Percentiles rank a stretch among this genome's conserved stretches.
These are phyloP conservation scores for Penicillium sp. DNA, from an alignment of 2,329 filamentous ascomycete species.

Conservation along the genomic window DNA sequence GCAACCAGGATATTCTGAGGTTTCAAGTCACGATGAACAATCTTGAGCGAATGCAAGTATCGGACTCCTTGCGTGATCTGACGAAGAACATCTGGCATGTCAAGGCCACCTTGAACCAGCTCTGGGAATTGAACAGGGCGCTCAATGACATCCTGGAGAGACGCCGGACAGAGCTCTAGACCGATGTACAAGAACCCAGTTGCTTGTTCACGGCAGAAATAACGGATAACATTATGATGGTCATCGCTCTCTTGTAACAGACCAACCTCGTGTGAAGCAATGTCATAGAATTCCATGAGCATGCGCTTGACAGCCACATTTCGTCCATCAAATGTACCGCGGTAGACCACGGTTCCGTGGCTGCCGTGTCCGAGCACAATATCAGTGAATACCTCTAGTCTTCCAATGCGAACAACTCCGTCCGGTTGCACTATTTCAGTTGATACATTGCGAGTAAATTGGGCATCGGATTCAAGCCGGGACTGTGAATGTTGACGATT, in stretches of 20 bases:
- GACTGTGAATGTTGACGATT: slow-evolving; percentile 42
- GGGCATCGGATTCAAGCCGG: slow-evolving; percentile 62
- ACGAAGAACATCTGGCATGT: slow-evolving; percentile 76
- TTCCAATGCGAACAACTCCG: slow-evolving; percentile 61
- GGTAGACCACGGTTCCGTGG: slow-evolving; percentile 95
- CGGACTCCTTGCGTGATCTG: slow-evolving; percentile 88
- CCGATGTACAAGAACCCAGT: slow-evolving; percentile 95
- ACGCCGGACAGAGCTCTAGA: slow-evolving; percentile 89
- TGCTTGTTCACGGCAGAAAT: slow-evolving; percentile 87
- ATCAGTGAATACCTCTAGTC: slow-evolving; percentile 60
- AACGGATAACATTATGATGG: slow-evolving; percentile 94
- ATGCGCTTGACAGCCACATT: slow-evolving; percentile 96
- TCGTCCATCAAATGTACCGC: slow-evolving; percentile 89
- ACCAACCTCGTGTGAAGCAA: slow-evolving; percentile 90
- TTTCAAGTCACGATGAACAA: slow-evolving; percentile 96
- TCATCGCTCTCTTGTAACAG: slow-evolving; percentile 90
- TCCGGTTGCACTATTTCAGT: slow-evolving; percentile 60
- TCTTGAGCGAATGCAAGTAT: slow-evolving; percentile 86
- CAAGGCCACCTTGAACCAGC: slow-evolving; percentile 65
- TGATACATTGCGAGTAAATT: slow-evolving; percentile 54
- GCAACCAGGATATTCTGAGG: slow-evolving; percentile 94
- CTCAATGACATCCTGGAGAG: slow-evolving; percentile 86
- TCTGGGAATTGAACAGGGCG: slow-evolving; percentile 66
- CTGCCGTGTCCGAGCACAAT: slow-evolving; percentile 72
- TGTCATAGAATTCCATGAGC: slow-evolving; percentile 92